Percentiles rank a stretch among this genome's conserved stretches.
phyloP scores from a whole-genome alignment of 2,329 filamentous ascomycete genomes.

The Trichoderma brevicompactum region DNA sequence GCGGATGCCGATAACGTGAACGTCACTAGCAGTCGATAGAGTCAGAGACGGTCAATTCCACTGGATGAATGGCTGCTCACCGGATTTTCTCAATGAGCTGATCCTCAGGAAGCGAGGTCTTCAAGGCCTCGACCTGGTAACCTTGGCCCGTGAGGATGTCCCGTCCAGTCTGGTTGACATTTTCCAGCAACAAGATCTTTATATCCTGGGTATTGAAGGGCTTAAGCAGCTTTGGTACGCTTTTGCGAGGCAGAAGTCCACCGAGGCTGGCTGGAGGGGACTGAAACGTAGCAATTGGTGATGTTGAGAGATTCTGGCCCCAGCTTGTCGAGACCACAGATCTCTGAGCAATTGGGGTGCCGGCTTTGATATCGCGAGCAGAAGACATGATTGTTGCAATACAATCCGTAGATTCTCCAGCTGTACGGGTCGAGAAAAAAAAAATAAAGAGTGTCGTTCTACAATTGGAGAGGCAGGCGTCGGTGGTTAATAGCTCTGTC shows the following conservation, averaged over 20 bases:
- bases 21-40: slow-evolving; percentile 63
- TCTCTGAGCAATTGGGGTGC: slow-evolving; percentile 42
- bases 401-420: neutral
- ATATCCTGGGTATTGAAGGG: slow-evolving; percentile 95
- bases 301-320: slow-evolving; percentile 67
- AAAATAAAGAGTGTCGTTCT: neutral
- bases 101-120: slow-evolving; percentile 87
- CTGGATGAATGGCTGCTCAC: slow-evolving; percentile 51
- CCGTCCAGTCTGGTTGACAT: slow-evolving; percentile 88
- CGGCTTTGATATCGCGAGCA: slow-evolving; percentile 52
- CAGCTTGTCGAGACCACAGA: slow-evolving; percentile 61
- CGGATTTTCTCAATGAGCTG: slow-evolving; percentile 96
- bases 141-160: slow-evolving; percentile 83
- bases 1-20: slow-evolving; percentile 96
- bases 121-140: slow-evolving; percentile 93
- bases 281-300: slow-evolving; percentile 74
- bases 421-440: too few relatives aligned
- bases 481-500: neutral
- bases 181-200: slow-evolving; percentile 94
- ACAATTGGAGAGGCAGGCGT: neutral
- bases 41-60: neutral
- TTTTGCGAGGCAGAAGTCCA: slow-evolving; percentile 46
- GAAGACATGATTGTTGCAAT: slow-evolving; percentile 45
- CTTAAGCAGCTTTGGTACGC: slow-evolving; percentile 75
- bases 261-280: slow-evolving; percentile 70